Evolutionary conservation across 306 rosid species (phyloP).

Genomic region (Castanea mollissima): DNA sequence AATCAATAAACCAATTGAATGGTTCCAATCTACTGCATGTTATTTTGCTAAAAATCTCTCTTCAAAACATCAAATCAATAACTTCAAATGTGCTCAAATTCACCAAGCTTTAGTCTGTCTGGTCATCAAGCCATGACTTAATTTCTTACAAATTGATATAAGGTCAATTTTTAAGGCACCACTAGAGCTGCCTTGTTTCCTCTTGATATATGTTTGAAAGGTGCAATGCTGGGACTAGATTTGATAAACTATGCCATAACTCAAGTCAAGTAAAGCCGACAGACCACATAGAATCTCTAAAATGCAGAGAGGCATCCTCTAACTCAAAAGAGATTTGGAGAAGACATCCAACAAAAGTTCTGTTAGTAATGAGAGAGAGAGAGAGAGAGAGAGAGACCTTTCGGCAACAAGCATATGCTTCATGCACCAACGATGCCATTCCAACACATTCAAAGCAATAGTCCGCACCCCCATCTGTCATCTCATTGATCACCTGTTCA

Average conservation of each 20-base stretch:
- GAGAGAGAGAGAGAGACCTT: constrained; percentile 50
- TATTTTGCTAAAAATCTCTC: not conserved
- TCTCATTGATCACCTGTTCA: constrained; percentile 52
- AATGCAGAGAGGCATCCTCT: not conserved
- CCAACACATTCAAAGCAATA: constrained; percentile 91
- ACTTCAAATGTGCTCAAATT: not conserved
- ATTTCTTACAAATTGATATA: not conserved
- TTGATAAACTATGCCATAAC: not conserved
- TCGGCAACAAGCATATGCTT: constrained; percentile 78
- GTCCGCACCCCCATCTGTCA: constrained; percentile 78
- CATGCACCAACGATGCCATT: constrained; percentile 60
- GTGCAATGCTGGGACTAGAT: not conserved
- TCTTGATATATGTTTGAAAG: not conserved
- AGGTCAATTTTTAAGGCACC: not conserved
- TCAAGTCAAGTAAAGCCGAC: not conserved
- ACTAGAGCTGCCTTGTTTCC: not conserved
- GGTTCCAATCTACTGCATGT: not conserved
- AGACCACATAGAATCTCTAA: not conserved
- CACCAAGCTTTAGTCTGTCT: not conserved
- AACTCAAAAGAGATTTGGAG: not conserved
- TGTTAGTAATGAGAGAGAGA: not conserved
- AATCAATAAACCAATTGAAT: not conserved
- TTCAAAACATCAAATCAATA: not conserved
- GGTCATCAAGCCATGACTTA: not conserved
- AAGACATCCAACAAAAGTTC: not conserved